Evolutionary conservation across 257 asterid species (phyloP).

Genomic region (Rehmannia glutinosa): DNA sequence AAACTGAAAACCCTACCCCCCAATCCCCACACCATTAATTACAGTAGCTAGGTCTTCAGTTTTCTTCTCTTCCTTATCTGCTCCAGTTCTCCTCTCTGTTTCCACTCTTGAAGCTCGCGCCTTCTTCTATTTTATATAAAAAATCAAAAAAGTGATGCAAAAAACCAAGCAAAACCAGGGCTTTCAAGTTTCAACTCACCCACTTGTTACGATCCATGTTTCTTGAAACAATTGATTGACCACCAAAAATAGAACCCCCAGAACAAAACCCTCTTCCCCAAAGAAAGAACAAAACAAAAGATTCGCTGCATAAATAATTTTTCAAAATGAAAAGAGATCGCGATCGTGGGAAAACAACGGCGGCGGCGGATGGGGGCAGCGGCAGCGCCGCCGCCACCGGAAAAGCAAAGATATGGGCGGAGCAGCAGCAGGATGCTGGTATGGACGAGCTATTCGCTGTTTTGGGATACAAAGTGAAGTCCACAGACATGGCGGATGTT

Average conservation of each 20-base stretch:
- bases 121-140: constrained; percentile 11
- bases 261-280: background rate
- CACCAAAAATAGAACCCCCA: background rate
- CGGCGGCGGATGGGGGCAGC: background rate
- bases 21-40: constrained; percentile 23
- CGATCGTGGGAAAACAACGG: constrained; percentile 30
- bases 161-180: background rate
- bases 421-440: constrained; percentile 45
- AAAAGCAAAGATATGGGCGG: constrained; percentile 47
- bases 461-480: constrained; percentile 70
- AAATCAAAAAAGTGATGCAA: background rate
- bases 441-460: constrained; percentile 80
- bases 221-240: constrained; percentile 27
- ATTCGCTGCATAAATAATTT: background rate
- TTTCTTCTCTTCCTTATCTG: constrained; percentile 35
- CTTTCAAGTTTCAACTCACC: constrained; percentile 26
- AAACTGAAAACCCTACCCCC: too few species aligned
- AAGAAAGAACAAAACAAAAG: background rate
- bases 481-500: constrained; percentile 84
- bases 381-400: constrained; percentile 8
- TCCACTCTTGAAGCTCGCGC: constrained; percentile 57
- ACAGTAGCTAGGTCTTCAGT: constrained; percentile 24
- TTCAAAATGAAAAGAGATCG: constrained; percentile 62
- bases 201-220: constrained; percentile 37
- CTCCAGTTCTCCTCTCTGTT: constrained; percentile 26